Evolutionary conservation across 371 early-diverging fungal genomes (phyloP).

Genomic region (Haplosporangium sp.): DNA sequence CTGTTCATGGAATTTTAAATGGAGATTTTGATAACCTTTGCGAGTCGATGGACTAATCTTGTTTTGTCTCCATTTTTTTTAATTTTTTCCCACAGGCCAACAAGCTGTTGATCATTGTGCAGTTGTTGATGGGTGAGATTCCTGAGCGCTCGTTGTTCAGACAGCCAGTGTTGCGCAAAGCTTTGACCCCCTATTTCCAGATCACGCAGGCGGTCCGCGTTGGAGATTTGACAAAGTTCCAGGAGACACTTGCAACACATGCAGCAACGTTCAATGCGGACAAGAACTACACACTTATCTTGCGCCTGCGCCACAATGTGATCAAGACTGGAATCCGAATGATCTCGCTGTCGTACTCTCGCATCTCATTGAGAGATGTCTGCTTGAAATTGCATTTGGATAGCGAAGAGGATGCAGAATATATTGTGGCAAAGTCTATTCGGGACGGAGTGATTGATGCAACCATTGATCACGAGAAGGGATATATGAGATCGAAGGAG

Average conservation of each 20-base stretch:
- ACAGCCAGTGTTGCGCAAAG: slow-evolving; percentile 83
- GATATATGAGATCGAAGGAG: slow-evolving; percentile 94
- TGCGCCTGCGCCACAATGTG: slow-evolving; percentile 97
- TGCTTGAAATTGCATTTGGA: slow-evolving; percentile 96
- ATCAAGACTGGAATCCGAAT: slow-evolving; percentile 98
- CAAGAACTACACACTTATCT: slow-evolving; percentile 89
- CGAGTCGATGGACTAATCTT: not conserved
- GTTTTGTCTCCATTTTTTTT: not conserved
- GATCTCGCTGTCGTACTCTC: slow-evolving; percentile 94
- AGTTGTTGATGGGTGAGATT: slow-evolving; percentile 97
- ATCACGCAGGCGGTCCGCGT: slow-evolving; percentile 96
- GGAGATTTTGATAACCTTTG: no score
- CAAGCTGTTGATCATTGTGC: slow-evolving; percentile 95
- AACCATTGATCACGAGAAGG: slow-evolving; percentile 91
- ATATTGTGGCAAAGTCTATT: slow-evolving; percentile 98
- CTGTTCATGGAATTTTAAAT: not conserved
- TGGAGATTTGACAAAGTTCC: slow-evolving; percentile 94
- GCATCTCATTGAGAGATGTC: slow-evolving; percentile 96
- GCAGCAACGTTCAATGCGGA: slow-evolving; percentile 84
- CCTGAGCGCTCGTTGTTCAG: slow-evolving; percentile 95
- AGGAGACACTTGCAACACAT: slow-evolving; percentile 84
- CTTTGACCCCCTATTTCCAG: slow-evolving; percentile 91
- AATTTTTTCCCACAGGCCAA: slow-evolving; percentile 66
- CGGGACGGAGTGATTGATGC: slow-evolving; percentile 98
- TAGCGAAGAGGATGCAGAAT: slow-evolving; percentile 98